A percentile compares a stretch with the other conserved stretches of the same genome.
These are phyloP conservation scores for Malania oleifera DNA, from an alignment of 164 flowering plant species.

Conservation along the genomic window DNA sequence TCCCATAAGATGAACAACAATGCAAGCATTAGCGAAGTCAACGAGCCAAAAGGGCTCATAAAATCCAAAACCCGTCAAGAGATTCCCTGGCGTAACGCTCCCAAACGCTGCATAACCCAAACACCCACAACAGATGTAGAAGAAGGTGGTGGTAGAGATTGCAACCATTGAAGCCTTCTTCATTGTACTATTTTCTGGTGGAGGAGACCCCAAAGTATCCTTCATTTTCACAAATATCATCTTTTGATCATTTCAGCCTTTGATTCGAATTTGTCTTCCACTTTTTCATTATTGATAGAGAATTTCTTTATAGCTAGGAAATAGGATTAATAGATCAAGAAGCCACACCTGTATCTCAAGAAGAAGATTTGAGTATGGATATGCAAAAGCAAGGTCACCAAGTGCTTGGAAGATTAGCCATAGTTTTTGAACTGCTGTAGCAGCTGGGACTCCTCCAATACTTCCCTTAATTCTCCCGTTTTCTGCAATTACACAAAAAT, in stretches of 20 bases:
- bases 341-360: conserved; percentile 1
- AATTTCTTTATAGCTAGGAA: too few relatives aligned
- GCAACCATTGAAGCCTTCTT: neutral
- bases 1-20: neutral
- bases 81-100: neutral
- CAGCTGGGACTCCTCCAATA: neutral
- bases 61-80: neutral
- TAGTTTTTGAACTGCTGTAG: neutral
- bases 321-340: too few relatives aligned
- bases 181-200: neutral
- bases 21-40: conserved; percentile 1
- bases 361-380: neutral
- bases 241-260: too few relatives aligned
- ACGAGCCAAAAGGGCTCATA: neutral
- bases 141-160: neutral
- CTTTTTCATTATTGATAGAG: too few relatives aligned
- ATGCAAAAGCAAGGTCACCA: too few relatives aligned
- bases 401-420: neutral
- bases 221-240: neutral
- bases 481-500: neutral
- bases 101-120: neutral
- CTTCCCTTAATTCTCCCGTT: neutral
- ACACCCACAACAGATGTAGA: neutral
- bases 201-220: neutral
- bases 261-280: too few relatives aligned